Conservation (phyloP, 371 early-diverging fungal genomes). For the Mortierella polycephala region DNA sequence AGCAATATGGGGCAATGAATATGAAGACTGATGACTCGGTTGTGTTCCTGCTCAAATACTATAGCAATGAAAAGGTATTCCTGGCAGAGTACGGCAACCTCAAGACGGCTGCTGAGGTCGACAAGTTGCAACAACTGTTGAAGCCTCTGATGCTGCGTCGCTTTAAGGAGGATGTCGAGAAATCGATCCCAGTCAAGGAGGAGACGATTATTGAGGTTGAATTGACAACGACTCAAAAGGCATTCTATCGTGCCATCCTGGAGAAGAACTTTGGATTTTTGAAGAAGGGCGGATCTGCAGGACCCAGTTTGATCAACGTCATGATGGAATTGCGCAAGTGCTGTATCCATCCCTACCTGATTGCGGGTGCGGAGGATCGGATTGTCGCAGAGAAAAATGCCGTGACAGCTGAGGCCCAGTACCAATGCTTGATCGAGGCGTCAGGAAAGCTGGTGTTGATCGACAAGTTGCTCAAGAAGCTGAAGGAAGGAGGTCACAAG, state of each 20-base stretch:
- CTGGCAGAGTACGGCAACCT: slow-evolving; percentile 82
- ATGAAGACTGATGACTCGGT: no score
- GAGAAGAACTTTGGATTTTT: slow-evolving; percentile 90
- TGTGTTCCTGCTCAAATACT: no score
- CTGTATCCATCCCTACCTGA: slow-evolving; percentile 88
- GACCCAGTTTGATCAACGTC: slow-evolving; percentile 55
- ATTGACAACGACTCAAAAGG: slow-evolving; percentile 85
- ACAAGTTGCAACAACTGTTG: slow-evolving; percentile 71
- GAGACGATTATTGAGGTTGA: slow-evolving; percentile 93
- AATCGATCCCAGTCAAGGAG: slow-evolving; percentile 85
- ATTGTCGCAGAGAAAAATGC: slow-evolving; percentile 73
- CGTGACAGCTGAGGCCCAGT: slow-evolving; percentile 71
- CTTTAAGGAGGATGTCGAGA: slow-evolving; percentile 90
- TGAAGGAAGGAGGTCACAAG: slow-evolving; percentile 87
- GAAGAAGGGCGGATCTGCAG: slow-evolving; percentile 63
- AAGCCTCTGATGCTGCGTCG: slow-evolving; percentile 83
- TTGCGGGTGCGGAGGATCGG: slow-evolving; percentile 89
- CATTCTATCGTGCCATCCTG: slow-evolving; percentile 90
- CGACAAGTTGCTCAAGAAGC: slow-evolving; percentile 86
- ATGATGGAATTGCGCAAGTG: slow-evolving; percentile 90
- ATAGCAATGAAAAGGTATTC: slow-evolving; percentile 73
- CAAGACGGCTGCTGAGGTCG: slow-evolving; percentile 83
- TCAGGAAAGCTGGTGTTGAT: slow-evolving; percentile 92
- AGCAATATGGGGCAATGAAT: no score
- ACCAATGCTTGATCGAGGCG: slow-evolving; percentile 81